A percentile compares a stretch with the other conserved stretches of the same genome.
Conservation (phyloP, 2,329 filamentous ascomycete genomes). For the Pestalotiopsis sp. region DNA sequence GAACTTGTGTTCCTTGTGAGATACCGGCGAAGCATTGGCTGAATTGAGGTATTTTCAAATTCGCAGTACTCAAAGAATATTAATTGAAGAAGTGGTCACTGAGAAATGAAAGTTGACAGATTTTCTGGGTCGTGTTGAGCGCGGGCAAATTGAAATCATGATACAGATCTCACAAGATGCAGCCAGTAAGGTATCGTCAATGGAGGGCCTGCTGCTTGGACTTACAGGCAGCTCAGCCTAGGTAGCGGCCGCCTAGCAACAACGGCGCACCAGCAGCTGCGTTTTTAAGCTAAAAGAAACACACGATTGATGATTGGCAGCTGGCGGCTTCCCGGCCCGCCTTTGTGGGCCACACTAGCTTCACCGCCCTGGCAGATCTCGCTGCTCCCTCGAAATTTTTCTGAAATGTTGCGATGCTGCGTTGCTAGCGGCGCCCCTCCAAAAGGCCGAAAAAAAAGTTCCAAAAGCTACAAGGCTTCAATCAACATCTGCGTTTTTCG, state of each 20-base stretch:
- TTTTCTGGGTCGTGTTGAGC: neutral
- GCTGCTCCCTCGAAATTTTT: slow-evolving; percentile 15
- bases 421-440: slow-evolving; percentile 12
- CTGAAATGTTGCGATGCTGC: slow-evolving; percentile 10
- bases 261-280: neutral
- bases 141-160: no score
- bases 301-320: neutral
- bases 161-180: no score
- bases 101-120: neutral
- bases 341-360: neutral
- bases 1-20: slow-evolving; percentile 2
- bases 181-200: no score
- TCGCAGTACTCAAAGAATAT: neutral
- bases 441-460: slow-evolving; percentile 3
- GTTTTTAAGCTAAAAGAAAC: neutral
- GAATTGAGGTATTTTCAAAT: neutral
- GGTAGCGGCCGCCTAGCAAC: neutral
- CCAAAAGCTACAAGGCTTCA: neutral
- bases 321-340: neutral
- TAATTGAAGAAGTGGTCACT: neutral
- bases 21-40: slow-evolving; percentile 15
- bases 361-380: slow-evolving; percentile 11
- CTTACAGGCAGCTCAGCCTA: neutral
- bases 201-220: neutral
- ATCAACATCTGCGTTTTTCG: neutral